phyloP scores from a whole-genome alignment of 176 grass and related monocot species.

The Oryza glumipatula region DNA sequence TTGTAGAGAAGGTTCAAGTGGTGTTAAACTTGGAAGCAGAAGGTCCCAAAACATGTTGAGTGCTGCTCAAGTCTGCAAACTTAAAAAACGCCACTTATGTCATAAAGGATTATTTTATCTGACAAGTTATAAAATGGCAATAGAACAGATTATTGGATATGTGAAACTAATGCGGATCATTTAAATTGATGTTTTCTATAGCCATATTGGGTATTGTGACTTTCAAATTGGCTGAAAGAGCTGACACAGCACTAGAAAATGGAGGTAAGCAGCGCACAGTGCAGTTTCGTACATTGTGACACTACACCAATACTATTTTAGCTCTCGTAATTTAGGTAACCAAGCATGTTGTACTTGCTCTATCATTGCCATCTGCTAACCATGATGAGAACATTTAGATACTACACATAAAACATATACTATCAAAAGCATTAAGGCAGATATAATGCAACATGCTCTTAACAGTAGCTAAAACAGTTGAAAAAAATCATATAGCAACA shows the following conservation, averaged over 20 bases:
- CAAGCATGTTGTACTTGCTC: slow-evolving; percentile 7
- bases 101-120: not conserved
- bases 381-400: not conserved
- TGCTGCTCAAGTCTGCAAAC: not conserved
- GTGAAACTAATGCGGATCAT: slow-evolving; percentile 5
- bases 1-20: not conserved
- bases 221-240: not conserved
- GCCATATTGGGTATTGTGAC: not conserved
- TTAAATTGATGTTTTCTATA: slow-evolving; percentile 12
- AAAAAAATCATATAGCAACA: not conserved
- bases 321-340: slow-evolving; percentile 2
- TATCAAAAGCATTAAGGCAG: not conserved
- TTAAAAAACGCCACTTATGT: slow-evolving; percentile 4
- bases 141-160: not conserved
- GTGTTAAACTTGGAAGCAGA: slow-evolving; percentile 1
- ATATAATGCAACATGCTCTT: not conserved
- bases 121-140: not conserved
- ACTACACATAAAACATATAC: not conserved
- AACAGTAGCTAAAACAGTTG: not conserved
- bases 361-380: not conserved
- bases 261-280: not conserved
- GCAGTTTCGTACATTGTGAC: not conserved
- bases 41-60: not conserved
- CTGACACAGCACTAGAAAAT: slow-evolving; percentile 16
- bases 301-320: not conserved